These are phyloP conservation scores for Globisporangium emineosum DNA, from an alignment of 352 stramenopile genomes.

Conservation along the genomic window DNA sequence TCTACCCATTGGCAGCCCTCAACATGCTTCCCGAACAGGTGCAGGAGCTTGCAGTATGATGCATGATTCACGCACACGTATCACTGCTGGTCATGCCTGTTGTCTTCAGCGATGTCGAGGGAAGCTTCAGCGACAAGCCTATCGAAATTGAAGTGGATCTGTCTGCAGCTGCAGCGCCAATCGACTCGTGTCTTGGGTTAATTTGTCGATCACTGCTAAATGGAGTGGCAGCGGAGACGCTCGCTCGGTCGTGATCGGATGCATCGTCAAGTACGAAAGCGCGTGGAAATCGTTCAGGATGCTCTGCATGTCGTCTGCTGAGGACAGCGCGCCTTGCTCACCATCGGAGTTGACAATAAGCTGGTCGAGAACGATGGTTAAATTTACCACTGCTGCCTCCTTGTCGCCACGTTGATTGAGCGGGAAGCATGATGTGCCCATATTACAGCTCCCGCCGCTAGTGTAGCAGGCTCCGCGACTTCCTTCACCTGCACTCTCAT, in stretches of 20 bases:
- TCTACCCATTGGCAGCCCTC: neutral
- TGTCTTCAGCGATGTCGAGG: neutral
- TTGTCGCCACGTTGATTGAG: slow-evolving; percentile 13
- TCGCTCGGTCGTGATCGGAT: slow-evolving; percentile 59
- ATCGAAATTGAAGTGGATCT: slow-evolving; percentile 18
- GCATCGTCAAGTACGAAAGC: slow-evolving; percentile 74
- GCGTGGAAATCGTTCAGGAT: slow-evolving; percentile 61
- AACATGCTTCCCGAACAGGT: no score
- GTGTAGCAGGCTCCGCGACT: slow-evolving; percentile 32
- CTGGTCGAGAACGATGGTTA: slow-evolving; percentile 29
- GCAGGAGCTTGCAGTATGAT: no score
- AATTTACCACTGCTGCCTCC: slow-evolving; percentile 33
- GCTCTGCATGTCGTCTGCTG: slow-evolving; percentile 15
- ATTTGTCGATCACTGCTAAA: slow-evolving; percentile 39
- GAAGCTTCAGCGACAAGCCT: neutral
- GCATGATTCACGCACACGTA: neutral
- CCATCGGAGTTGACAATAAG: slow-evolving; percentile 4
- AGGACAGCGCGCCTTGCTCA: slow-evolving; percentile 1
- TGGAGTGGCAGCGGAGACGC: slow-evolving; percentile 64
- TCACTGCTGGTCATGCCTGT: neutral
- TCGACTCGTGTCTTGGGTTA: slow-evolving; percentile 19
- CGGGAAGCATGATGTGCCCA: slow-evolving; percentile 3
- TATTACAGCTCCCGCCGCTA: slow-evolving; percentile 29
- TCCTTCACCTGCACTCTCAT: slow-evolving; percentile 25
- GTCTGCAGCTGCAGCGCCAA: slow-evolving; percentile 20